These are phyloP conservation scores for Daldinia sp. DNA, from an alignment of 2,329 filamentous ascomycete genomes.

Conservation along the genomic window DNA sequence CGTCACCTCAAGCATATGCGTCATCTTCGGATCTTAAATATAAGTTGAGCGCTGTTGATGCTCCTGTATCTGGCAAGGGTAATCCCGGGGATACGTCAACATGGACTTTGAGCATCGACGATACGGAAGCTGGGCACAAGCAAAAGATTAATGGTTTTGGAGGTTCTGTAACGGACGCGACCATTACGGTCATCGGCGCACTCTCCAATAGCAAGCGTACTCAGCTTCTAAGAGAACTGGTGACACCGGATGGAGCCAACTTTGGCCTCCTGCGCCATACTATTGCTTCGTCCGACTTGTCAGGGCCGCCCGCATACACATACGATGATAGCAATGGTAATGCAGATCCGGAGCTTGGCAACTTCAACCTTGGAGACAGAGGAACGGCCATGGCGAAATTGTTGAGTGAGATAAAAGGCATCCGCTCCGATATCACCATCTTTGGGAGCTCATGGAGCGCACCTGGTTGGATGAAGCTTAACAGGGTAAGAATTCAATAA, in stretches of 20 bases:
- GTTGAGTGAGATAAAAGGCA: constrained; percentile 53
- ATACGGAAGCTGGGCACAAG: constrained; percentile 54
- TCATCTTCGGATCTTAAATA: constrained; percentile 55
- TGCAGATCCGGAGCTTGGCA: constrained; percentile 49
- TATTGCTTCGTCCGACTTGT: constrained; percentile 57
- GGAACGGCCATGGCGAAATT: constrained; percentile 56
- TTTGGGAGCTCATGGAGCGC: constrained; percentile 57
- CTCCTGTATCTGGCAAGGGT: constrained; percentile 53
- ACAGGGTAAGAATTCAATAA: constrained; percentile 43
- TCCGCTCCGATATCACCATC: constrained; percentile 54
- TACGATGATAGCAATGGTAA: constrained; percentile 55
- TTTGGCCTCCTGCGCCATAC: constrained; percentile 58
- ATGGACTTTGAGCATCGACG: constrained; percentile 56
- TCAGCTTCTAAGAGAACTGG: constrained; percentile 53
- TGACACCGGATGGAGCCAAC: constrained; percentile 55
- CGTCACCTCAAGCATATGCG: constrained; percentile 50
- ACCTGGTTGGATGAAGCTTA: constrained; percentile 59
- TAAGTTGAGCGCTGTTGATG: constrained; percentile 52
- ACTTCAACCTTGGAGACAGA: constrained; percentile 55
- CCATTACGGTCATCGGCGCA: constrained; percentile 55
- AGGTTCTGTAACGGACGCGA: constrained; percentile 58
- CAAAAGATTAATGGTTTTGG: constrained; percentile 58
- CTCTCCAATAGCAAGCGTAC: constrained; percentile 50
- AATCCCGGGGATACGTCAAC: constrained; percentile 51
- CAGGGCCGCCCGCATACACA: constrained; percentile 55